Evolutionary conservation across 176 grass and related monocot genomes (phyloP).

Genomic region (Zea luxurians): DNA sequence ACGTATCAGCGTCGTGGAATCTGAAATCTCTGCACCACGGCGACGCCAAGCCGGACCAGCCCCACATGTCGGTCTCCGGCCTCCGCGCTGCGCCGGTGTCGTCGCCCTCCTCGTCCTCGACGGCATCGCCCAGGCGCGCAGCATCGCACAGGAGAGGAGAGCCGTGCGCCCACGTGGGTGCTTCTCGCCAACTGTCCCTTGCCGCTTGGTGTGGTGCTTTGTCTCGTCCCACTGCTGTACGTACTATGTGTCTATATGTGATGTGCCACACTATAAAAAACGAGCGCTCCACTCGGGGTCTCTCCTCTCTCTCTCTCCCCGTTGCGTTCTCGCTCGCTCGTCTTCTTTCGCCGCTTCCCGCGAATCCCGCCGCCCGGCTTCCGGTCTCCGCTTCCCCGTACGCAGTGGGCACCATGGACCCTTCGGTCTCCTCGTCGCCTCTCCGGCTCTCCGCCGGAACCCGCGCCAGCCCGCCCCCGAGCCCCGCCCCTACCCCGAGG

Average conservation of each 20-base stretch:
- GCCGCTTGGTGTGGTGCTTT: too few species aligned
- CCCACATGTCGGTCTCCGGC: neutral
- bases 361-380: conserved; percentile 19
- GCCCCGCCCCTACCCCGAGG: neutral
- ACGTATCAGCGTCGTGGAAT: neutral
- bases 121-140: neutral
- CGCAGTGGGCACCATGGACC: conserved; percentile 27
- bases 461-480: too few species aligned
- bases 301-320: neutral
- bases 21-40: neutral
- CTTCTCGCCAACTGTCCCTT: too few species aligned
- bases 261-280: neutral
- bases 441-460: neutral
- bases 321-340: neutral
- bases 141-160: too few species aligned
- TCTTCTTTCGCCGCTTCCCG: conserved; percentile 5
- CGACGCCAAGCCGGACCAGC: neutral
- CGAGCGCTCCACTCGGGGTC: neutral
- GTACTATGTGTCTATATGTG: too few species aligned
- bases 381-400: neutral
- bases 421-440: neutral
- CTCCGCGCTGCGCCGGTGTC: neutral
- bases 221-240: neutral
- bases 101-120: neutral
- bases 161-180: too few species aligned